Percentiles rank a stretch among this genome's conserved stretches.
Conservation (phyloP, 1,139 yeast species). For the Kurtzmaniella quercitrusa region DNA sequence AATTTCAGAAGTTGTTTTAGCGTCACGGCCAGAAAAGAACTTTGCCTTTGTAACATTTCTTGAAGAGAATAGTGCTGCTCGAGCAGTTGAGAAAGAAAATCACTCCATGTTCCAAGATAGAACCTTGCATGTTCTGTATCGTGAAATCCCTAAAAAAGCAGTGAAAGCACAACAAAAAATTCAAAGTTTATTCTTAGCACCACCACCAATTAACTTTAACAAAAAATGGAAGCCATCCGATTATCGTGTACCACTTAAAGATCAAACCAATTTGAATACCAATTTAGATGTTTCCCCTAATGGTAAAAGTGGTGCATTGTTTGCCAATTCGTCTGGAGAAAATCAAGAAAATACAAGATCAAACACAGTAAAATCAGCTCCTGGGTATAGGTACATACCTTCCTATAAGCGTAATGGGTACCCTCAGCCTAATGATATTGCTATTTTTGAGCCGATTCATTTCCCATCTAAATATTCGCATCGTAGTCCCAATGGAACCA, state of each 20-base stretch:
- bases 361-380: neutral
- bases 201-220: constrained; percentile 65
- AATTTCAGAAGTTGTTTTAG: constrained; percentile 49
- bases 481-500: neutral
- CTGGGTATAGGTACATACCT: neutral
- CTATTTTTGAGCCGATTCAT: neutral
- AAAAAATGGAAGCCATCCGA: constrained; percentile 21
- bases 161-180: constrained; percentile 2
- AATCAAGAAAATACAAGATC: neutral
- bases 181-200: constrained; percentile 45
- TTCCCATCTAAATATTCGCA: neutral
- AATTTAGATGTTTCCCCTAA: neutral
- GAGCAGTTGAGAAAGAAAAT: constrained; percentile 78
- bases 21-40: constrained; percentile 45
- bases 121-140: constrained; percentile 81
- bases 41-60: constrained; percentile 71
- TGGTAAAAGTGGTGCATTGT: neutral
- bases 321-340: neutral
- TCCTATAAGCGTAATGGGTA: neutral
- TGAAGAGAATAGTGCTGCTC: constrained; percentile 70
- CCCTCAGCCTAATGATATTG: neutral
- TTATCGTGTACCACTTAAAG: constrained; percentile 1
- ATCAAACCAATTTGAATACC: neutral
- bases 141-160: constrained; percentile 45
- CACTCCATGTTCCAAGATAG: constrained; percentile 68